Conservation (phyloP, 768 basidiomycete genomes). For the Collybia mongolica region DNA sequence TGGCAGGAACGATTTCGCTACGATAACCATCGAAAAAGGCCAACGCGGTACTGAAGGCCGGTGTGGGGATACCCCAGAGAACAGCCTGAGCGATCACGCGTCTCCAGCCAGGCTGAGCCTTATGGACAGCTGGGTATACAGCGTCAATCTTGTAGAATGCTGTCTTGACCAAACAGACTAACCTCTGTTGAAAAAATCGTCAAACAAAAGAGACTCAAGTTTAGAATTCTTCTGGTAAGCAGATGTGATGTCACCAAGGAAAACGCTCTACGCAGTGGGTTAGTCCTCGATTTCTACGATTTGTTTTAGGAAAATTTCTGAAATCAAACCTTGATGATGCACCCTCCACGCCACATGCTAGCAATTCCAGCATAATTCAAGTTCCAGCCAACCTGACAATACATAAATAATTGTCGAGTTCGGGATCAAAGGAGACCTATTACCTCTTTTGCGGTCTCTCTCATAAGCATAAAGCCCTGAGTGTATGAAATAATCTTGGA, state of each 20-base stretch:
- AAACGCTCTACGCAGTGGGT: slow-evolving; percentile 62
- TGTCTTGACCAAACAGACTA: slow-evolving; percentile 7
- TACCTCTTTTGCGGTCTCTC: slow-evolving; percentile 94
- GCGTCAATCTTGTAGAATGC: neutral
- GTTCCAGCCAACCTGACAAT: slow-evolving; percentile 70
- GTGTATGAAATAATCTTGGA: slow-evolving; percentile 99
- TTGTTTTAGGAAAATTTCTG: too few relatives aligned
- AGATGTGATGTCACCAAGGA: slow-evolving; percentile 88
- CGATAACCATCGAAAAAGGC: slow-evolving; percentile 99
- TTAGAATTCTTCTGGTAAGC: slow-evolving; percentile 85
- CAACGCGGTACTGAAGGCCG: slow-evolving; percentile 96
- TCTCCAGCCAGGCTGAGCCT: slow-evolving; percentile 97
- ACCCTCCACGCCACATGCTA: slow-evolving; percentile 99
- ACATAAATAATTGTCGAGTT: neutral
- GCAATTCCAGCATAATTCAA: slow-evolving; percentile 98
- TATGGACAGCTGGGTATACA: slow-evolving; percentile 70
- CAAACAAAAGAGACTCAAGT: slow-evolving; percentile 91
- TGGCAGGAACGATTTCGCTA: slow-evolving; percentile 91
- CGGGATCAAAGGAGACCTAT: slow-evolving; percentile 6
- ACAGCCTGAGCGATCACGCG: slow-evolving; percentile 94
- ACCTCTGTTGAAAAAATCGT: slow-evolving; percentile 98
- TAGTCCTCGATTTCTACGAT: neutral
- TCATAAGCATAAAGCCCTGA: slow-evolving; percentile 99
- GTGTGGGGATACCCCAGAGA: slow-evolving; percentile 97
- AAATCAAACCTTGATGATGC: slow-evolving; percentile 85